Evolutionary conservation across 495 filamentous ascomycete genomes (phyloP), one percentile per base, ranked within the genome.

Genomic region (Aspergillus coremiiformis): DNA sequence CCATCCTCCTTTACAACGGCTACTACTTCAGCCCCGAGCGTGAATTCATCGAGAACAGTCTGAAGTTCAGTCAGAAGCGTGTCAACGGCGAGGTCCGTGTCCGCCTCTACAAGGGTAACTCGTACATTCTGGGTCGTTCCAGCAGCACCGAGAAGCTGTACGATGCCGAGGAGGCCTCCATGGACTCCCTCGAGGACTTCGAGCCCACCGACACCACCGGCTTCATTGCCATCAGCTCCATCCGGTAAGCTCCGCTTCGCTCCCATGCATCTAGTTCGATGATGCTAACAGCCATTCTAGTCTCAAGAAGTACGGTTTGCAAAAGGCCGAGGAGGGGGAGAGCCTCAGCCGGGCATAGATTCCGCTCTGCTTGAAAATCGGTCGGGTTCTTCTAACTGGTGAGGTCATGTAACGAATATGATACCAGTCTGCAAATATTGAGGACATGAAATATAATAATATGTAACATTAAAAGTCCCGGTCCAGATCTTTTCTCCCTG

Each of bases 151-250:
- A 85, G 78, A 95, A 94, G 77, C 79, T 96, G 51, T 96, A 97
- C 71, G 79, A 80, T 66, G 81, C 81, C 74, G 72, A 77, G 58
- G 89, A 95, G 74, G 79, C 81, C 39, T 84, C 78, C 56, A 97
- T 96, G 92, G 92, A 96, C 71, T 82, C 83, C 61, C 82, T 95
- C 60, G 85, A 81, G 64, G 83, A 83, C 62, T 95, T 95, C 73
- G 75, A 72, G 49, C 89, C 89, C 30, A 71, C 75, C 51, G 86
- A 86, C 61, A 86, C 84, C 67, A 64, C 82, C 27, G 87, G 89
- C 24, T 94, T 95, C 73, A 91, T 95, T 63, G 78, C 53, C 41
- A 55, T 55, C 47, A 39, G 44, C 26, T 39, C 53, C 8, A 55
- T 55, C 47, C 53, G 52, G 52, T 54, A 54, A 24, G 51, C 20